phyloP scores from a whole-genome alignment of 2,329 filamentous ascomycete species.

The Cladosporium oxysporum region DNA sequence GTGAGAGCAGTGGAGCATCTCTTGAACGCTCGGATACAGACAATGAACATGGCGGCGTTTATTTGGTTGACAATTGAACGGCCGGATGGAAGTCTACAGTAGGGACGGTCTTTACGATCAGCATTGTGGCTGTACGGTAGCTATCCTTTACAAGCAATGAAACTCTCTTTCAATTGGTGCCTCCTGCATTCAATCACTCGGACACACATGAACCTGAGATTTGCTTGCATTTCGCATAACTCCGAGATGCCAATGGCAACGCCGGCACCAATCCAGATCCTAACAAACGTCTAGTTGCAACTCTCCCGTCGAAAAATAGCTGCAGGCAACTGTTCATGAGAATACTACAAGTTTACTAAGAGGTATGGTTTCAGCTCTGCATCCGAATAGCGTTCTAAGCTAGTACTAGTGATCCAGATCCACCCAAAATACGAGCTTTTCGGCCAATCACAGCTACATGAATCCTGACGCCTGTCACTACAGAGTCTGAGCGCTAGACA shows the following conservation, averaged over 20 bases:
- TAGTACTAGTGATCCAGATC: background rate
- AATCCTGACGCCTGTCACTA: slow-evolving; percentile 11
- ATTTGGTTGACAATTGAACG: background rate
- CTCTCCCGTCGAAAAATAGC: background rate
- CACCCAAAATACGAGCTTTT: slow-evolving; percentile 1
- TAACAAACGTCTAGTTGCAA: background rate
- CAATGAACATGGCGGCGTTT: background rate
- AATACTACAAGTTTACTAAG: background rate
- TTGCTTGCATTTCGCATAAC: background rate
- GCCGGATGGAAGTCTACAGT: background rate
- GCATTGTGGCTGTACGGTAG: background rate
- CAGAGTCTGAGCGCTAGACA: background rate
- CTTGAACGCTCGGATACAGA: background rate
- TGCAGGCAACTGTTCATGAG: background rate
- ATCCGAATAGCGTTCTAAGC: background rate
- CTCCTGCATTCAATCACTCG: background rate
- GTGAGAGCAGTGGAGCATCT: background rate
- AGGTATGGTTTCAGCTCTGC: background rate
- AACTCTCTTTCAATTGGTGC: background rate
- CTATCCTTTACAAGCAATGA: background rate
- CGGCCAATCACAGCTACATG: background rate
- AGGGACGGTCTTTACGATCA: background rate
- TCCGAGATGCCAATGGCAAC: background rate
- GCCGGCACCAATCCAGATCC: background rate
- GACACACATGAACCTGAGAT: background rate